Percentiles rank a stretch among this genome's conserved stretches.
Evolutionary conservation across 2,329 filamentous ascomycete species (phyloP).

Genomic region (Colletotrichum sp.): DNA sequence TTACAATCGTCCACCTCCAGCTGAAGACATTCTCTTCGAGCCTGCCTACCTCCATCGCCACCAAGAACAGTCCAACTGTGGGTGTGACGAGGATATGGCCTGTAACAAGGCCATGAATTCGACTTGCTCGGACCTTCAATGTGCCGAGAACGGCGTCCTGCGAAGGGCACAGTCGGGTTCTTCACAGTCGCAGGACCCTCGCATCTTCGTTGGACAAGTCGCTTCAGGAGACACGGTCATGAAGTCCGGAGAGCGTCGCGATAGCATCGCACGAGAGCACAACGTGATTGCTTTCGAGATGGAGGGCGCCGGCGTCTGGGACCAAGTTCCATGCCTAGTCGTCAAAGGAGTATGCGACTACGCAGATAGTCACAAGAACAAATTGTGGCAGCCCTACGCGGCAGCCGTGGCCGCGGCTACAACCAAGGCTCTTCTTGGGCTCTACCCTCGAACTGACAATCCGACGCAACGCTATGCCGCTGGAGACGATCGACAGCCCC

Average conservation of each 20-base stretch:
- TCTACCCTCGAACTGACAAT: not conserved
- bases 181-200: not conserved
- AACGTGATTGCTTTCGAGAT: slow-evolving; percentile 38
- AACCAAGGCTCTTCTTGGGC: slow-evolving; percentile 30
- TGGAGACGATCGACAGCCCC: not conserved
- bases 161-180: not conserved
- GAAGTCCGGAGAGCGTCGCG: slow-evolving; percentile 40
- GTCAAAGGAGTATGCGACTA: slow-evolving; percentile 46
- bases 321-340: slow-evolving; percentile 38
- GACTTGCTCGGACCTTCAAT: slow-evolving; percentile 31
- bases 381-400: slow-evolving; percentile 40
- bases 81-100: not conserved
- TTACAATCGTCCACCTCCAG: slow-evolving; percentile 29
- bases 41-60: slow-evolving; percentile 34
- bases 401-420: slow-evolving; percentile 38
- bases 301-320: slow-evolving; percentile 37
- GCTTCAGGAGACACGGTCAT: slow-evolving; percentile 45
- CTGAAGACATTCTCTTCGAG: slow-evolving; percentile 31
- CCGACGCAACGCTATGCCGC: not conserved
- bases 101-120: slow-evolving; percentile 26
- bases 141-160: slow-evolving; percentile 24
- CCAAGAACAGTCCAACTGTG: slow-evolving; percentile 1
- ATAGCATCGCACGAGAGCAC: slow-evolving; percentile 31
- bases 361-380: slow-evolving; percentile 43
- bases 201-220: slow-evolving; percentile 26